These are phyloP conservation scores for Naganishia sp. DNA, from an alignment of 1,284 basidiomycete species.

Conservation along the genomic window DNA sequence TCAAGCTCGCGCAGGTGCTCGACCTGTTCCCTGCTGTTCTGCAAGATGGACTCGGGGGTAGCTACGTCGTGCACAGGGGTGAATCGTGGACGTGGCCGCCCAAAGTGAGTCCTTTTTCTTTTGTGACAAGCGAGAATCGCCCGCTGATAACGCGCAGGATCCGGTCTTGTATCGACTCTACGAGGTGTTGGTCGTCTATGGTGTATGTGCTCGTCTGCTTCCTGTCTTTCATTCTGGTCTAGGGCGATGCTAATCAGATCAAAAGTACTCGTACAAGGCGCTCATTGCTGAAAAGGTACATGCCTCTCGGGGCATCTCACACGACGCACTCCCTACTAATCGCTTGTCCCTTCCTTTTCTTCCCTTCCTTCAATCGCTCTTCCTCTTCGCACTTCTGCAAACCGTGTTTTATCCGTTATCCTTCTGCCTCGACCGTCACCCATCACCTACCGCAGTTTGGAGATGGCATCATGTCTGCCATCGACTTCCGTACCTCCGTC, in stretches of 20 bases:
- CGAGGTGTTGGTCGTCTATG: constrained; percentile 81
- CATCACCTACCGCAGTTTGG: constrained; percentile 63
- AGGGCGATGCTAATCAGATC: not conserved
- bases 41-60: constrained; percentile 56
- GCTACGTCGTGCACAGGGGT: constrained; percentile 43
- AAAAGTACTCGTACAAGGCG: constrained; percentile 58
- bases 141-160: constrained; percentile 54
- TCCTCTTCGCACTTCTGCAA: constrained; percentile 12
- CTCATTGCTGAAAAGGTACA: constrained; percentile 79
- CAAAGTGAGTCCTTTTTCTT: constrained; percentile 36
- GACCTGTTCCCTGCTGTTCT: constrained; percentile 64
- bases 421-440: no score
- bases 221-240: not conserved
- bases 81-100: constrained; percentile 47
- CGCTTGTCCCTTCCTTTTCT: not conserved
- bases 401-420: no score
- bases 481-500: constrained; percentile 74
- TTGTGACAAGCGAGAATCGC: not conserved
- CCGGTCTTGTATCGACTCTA: constrained; percentile 82
- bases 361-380: not conserved
- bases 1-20: constrained; percentile 72
- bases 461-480: constrained; percentile 89
- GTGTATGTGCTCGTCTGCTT: constrained; percentile 52
- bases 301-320: not conserved
- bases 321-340: not conserved